Percentiles rank a stretch among this genome's conserved stretches.
Evolutionary conservation across 2,329 filamentous ascomycete species (phyloP).

Genomic region (Fusarium oxysporum): DNA sequence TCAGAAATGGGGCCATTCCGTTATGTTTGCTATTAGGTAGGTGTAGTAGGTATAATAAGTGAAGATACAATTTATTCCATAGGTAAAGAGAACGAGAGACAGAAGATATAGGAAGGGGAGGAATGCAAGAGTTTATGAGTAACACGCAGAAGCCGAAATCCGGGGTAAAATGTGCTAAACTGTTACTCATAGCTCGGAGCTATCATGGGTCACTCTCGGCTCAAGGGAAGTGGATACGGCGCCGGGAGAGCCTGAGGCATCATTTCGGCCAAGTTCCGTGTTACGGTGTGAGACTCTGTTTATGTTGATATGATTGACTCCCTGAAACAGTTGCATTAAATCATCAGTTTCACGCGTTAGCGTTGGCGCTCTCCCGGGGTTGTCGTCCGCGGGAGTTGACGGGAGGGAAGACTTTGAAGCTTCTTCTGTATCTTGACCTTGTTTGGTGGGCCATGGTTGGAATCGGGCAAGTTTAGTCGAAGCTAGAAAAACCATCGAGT

Average conservation of each 20-base stretch:
- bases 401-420: slow-evolving; percentile 2
- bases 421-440: background rate
- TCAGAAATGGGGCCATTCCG: slow-evolving; percentile 20
- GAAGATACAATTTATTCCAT: slow-evolving; percentile 1
- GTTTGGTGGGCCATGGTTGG: slow-evolving; percentile 1
- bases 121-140: slow-evolving; percentile 11
- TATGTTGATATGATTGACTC: background rate
- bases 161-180: slow-evolving; percentile 21
- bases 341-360: slow-evolving; percentile 7
- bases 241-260: slow-evolving; percentile 27
- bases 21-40: background rate
- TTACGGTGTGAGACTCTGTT: slow-evolving; percentile 13
- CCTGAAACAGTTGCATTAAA: slow-evolving; percentile 4
- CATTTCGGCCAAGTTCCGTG: slow-evolving; percentile 35
- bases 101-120: background rate
- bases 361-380: background rate
- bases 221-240: slow-evolving; percentile 28
- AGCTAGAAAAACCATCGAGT: slow-evolving; percentile 14
- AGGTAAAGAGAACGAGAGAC: background rate
- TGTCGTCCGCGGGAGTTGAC: slow-evolving; percentile 6
- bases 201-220: slow-evolving; percentile 25
- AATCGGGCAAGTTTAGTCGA: slow-evolving; percentile 19
- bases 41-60: background rate
- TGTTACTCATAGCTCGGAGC: slow-evolving; percentile 35
- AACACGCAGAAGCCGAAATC: slow-evolving; percentile 28